These are phyloP conservation scores for Starmerella apicola DNA, from an alignment of 805 yeast species.

Conservation along the genomic window DNA sequence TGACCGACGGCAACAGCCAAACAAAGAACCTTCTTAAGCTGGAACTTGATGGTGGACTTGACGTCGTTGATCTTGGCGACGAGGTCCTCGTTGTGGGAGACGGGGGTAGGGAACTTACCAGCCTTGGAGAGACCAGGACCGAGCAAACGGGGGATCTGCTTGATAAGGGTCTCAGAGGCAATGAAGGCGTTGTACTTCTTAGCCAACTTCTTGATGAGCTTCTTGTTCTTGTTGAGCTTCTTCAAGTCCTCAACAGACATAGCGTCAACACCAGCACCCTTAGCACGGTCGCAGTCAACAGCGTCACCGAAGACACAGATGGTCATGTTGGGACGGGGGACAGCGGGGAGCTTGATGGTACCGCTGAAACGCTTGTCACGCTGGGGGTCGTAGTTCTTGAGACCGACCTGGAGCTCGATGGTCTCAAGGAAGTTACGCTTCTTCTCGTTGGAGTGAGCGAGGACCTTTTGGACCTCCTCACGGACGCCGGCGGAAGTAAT, in stretches of 20 bases:
- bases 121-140: slow-evolving; percentile 99
- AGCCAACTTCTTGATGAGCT: slow-evolving; percentile 98
- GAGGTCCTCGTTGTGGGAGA: slow-evolving; percentile 97
- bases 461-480: slow-evolving; percentile 86
- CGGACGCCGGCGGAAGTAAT: slow-evolving; percentile 87
- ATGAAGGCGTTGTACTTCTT: slow-evolving; percentile 99
- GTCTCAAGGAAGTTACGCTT: slow-evolving; percentile 99
- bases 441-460: slow-evolving; percentile 85
- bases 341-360: slow-evolving; percentile 92
- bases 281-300: slow-evolving; percentile 99
- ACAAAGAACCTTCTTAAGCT: slow-evolving; percentile 98
- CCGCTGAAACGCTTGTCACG: slow-evolving; percentile 99
- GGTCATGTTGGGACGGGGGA: slow-evolving; percentile 99
- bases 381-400: slow-evolving; percentile 99
- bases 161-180: slow-evolving; percentile 98
- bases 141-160: slow-evolving; percentile 99
- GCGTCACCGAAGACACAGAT: slow-evolving; percentile 99
- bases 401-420: slow-evolving; percentile 98
- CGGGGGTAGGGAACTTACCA: slow-evolving; percentile 99
- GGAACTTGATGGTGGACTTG: slow-evolving; percentile 99
- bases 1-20: slow-evolving; percentile 98
- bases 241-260: slow-evolving; percentile 99
- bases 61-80: slow-evolving; percentile 93
- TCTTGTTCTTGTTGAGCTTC: slow-evolving; percentile 99
- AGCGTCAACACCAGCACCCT: slow-evolving; percentile 97